phyloP scores from a whole-genome alignment of 257 asterid genomes.

The Voacanga thouarsii region DNA sequence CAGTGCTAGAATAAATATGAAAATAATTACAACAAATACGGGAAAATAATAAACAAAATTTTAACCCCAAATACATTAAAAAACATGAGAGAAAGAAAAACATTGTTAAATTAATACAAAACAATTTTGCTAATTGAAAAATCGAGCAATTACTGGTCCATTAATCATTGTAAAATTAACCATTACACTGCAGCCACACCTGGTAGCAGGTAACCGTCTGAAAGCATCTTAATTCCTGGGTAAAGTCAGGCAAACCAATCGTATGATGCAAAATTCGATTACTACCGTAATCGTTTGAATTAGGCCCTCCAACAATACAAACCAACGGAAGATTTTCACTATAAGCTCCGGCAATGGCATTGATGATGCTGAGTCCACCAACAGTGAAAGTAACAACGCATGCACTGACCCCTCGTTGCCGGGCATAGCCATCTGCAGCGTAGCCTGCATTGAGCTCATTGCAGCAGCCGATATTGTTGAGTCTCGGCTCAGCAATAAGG shows the following conservation, averaged over 20 bases:
- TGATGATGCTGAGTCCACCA: slow-evolving; percentile 77
- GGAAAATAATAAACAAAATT: no score
- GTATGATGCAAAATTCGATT: slow-evolving; percentile 83
- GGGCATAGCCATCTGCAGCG: slow-evolving; percentile 87
- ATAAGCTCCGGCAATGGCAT: slow-evolving; percentile 86
- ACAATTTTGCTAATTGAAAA: no score
- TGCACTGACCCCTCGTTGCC: slow-evolving; percentile 75
- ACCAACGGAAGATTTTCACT: slow-evolving; percentile 86
- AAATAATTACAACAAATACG: no score
- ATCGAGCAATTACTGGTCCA: no score
- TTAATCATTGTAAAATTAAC: no score
- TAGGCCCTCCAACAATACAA: slow-evolving; percentile 90
- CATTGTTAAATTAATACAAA: no score
- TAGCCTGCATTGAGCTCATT: slow-evolving; percentile 89
- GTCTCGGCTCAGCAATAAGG: slow-evolving; percentile 74
- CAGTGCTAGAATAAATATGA: no score
- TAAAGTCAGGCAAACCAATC: slow-evolving; percentile 78
- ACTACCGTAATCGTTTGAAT: slow-evolving; percentile 80
- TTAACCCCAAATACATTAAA: no score
- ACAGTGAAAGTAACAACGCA: slow-evolving; percentile 94
- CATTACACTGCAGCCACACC: slow-evolving; percentile 27
- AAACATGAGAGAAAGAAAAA: no score
- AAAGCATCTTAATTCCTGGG: slow-evolving; percentile 74
- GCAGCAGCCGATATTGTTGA: slow-evolving; percentile 73
- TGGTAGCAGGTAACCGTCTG: slow-evolving; percentile 83